Conservation (phyloP, 805 yeast genomes). For the Schwanniomyces pseudopolymorphus region DNA sequence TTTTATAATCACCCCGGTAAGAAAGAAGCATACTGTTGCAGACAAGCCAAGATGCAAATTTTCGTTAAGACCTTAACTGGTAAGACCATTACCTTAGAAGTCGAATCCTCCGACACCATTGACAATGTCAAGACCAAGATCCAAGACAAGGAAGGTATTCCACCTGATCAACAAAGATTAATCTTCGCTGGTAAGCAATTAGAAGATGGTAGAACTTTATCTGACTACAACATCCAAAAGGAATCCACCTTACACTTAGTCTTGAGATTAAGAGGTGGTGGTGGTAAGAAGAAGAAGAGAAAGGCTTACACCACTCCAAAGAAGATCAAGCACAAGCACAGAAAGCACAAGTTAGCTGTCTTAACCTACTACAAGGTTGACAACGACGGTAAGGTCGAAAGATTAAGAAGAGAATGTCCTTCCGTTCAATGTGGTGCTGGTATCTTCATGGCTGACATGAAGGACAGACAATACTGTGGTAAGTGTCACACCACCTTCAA, state of each 20-base stretch:
- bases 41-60: constrained; percentile 71
- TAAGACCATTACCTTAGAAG: constrained; percentile 98
- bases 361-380: constrained; percentile 99
- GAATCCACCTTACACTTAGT: constrained; percentile 97
- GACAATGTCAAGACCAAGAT: constrained; percentile 98
- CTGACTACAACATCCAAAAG: constrained; percentile 99
- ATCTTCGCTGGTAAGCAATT: constrained; percentile 99
- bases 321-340: constrained; percentile 99
- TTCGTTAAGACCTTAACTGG: constrained; percentile 99
- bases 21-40: constrained; percentile 49
- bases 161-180: constrained; percentile 99
- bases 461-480: constrained; percentile 99
- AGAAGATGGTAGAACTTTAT: constrained; percentile 98
- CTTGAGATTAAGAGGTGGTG: constrained; percentile 96
- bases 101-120: constrained; percentile 97
- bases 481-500: constrained; percentile 96
- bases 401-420: constrained; percentile 98
- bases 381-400: constrained; percentile 96
- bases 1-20: constrained; percentile 27
- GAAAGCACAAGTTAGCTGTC: constrained; percentile 98
- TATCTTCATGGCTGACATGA: constrained; percentile 99
- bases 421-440: constrained; percentile 95
- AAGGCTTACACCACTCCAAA: constrained; percentile 99
- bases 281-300: constrained; percentile 99
- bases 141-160: constrained; percentile 99